Conservation (phyloP, 768 basidiomycete genomes). For the Russula vinacea region DNA sequence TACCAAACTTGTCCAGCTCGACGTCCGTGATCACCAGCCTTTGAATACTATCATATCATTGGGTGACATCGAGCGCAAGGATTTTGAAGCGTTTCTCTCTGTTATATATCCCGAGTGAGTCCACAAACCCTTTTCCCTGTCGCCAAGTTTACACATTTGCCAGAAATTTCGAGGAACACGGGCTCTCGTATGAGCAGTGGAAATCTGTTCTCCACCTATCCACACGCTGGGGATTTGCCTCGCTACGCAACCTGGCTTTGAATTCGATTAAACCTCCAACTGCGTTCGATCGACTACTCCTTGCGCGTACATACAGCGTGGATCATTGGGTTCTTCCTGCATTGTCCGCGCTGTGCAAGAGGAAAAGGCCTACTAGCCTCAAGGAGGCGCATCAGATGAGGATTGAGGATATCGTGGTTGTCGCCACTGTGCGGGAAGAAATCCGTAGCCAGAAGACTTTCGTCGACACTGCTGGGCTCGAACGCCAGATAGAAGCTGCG, state of each 20-base stretch:
- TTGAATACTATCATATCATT: constrained; percentile 4
- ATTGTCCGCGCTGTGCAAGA: constrained; percentile 13
- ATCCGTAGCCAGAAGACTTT: constrained; percentile 4
- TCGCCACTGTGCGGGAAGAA: constrained; percentile 18
- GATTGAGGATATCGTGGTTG: constrained; percentile 21
- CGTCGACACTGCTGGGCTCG: background rate
- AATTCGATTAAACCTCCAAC: constrained; percentile 2
- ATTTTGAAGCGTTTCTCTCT: constrained; percentile 17
- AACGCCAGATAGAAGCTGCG: background rate
- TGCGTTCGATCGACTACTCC: constrained; percentile 12
- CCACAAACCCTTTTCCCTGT: background rate
- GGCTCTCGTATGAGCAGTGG: constrained; percentile 31
- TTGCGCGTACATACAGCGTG: constrained; percentile 19
- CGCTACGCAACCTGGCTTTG: constrained; percentile 29
- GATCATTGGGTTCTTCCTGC: constrained; percentile 18
- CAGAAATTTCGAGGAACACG: constrained; percentile 12
- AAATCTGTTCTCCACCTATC: constrained; percentile 33
- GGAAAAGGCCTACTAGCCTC: constrained; percentile 1
- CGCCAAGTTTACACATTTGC: too few relatives aligned
- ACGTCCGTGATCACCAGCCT: background rate
- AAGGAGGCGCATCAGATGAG: constrained; percentile 18
- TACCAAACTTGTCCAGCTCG: background rate
- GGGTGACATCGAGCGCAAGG: background rate
- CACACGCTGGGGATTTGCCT: constrained; percentile 35
- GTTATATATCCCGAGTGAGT: constrained; percentile 22